phyloP scores from a whole-genome alignment of 176 grass and related monocot genomes.

The Areca catechu region DNA sequence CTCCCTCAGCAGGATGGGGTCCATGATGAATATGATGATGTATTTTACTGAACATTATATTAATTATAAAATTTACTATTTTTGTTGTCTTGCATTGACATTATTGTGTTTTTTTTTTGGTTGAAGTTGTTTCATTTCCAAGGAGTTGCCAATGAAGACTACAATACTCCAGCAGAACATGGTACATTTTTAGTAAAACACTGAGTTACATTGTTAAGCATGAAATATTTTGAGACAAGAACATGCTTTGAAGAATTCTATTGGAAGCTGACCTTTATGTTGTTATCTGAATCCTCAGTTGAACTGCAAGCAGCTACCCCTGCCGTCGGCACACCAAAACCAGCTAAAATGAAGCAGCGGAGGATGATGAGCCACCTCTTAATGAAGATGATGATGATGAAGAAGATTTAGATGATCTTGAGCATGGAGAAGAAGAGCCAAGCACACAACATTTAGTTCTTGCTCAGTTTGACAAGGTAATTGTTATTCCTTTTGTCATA shows the following conservation, averaged over 20 bases:
- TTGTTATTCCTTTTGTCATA: not conserved
- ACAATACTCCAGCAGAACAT: constrained; percentile 42
- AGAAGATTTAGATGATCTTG: constrained; percentile 33
- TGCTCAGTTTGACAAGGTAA: constrained; percentile 44
- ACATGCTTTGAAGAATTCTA: not conserved
- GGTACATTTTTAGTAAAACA: constrained; percentile 18
- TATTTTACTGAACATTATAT: constrained; percentile 1
- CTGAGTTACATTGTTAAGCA: not conserved
- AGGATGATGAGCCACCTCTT: constrained; percentile 48
- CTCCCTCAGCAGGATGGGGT: constrained; percentile 39
- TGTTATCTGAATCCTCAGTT: not conserved
- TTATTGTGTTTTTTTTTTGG: constrained; percentile 3
- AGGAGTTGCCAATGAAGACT: constrained; percentile 28
- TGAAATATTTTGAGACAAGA: not conserved
- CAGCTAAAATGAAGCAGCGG: constrained; percentile 19
- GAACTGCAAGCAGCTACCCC: constrained; percentile 35
- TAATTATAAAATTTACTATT: constrained; percentile 11
- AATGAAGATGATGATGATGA: constrained; percentile 51
- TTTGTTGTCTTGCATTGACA: not conserved
- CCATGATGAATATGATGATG: constrained; percentile 41
- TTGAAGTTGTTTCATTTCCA: constrained; percentile 26
- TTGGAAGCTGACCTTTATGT: not conserved
- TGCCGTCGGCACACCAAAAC: constrained; percentile 23
- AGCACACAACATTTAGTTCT: constrained; percentile 37
- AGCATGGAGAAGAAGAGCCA: constrained; percentile 29